Conservation (phyloP, 257 asterid genomes). For the Phtheirospermum japonicum region DNA sequence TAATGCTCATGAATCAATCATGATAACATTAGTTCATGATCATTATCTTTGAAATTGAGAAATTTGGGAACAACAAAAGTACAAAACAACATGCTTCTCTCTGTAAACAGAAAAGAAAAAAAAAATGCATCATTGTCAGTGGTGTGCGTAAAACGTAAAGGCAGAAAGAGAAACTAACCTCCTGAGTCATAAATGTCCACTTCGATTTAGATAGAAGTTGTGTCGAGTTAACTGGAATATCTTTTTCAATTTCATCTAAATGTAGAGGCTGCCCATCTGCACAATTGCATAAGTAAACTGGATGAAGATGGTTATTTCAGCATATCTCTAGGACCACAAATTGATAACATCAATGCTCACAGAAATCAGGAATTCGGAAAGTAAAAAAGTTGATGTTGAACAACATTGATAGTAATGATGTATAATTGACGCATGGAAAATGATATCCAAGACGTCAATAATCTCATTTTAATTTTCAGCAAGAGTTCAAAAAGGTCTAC, state of each 20-base stretch:
- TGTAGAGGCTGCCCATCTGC: slow-evolving; percentile 81
- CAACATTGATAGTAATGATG: too few relatives aligned
- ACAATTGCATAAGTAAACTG: slow-evolving; percentile 19
- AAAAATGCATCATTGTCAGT: neutral
- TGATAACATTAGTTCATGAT: neutral
- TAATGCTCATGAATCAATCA: slow-evolving; percentile 15
- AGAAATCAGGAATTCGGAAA: too few relatives aligned
- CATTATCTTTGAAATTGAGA: neutral
- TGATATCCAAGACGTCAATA: too few relatives aligned
- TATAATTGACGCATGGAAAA: too few relatives aligned
- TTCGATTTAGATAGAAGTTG: slow-evolving; percentile 47
- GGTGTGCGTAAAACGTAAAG: neutral
- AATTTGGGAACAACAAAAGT: neutral
- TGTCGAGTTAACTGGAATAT: slow-evolving; percentile 48
- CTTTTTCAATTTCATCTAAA: slow-evolving; percentile 57
- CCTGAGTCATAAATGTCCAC: slow-evolving; percentile 85
- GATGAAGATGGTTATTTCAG: neutral
- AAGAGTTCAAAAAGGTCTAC: too few relatives aligned
- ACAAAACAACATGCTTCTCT: slow-evolving; percentile 11
- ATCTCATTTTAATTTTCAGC: too few relatives aligned
- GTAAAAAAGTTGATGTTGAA: too few relatives aligned
- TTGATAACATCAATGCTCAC: too few relatives aligned
- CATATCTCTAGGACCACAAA: neutral
- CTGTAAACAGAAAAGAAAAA: neutral
- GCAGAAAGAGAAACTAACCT: slow-evolving; percentile 42